phyloP scores from a whole-genome alignment of 208 protist genomes.

The Acanthamoeba sp. region DNA sequence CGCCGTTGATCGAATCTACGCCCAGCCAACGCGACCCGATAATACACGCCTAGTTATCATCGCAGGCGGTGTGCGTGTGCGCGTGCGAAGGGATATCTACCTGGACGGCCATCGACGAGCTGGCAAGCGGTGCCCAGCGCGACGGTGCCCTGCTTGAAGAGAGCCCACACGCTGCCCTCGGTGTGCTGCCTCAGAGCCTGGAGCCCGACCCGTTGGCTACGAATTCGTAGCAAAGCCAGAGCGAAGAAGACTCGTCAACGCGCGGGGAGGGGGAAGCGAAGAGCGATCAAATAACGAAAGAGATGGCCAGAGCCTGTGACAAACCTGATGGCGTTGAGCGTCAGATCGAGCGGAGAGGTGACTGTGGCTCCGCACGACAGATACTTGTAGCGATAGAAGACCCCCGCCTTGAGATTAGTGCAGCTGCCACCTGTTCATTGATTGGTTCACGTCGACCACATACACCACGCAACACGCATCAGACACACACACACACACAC shows the following conservation, averaged over 20 bases:
- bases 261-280: too few relatives aligned
- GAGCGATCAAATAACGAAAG: neutral
- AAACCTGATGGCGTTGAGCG: neutral
- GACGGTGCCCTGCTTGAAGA: neutral
- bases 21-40: too few relatives aligned
- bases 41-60: too few relatives aligned
- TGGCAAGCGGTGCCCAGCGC: constrained; percentile 28
- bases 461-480: neutral
- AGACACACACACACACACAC: too few relatives aligned
- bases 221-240: neutral
- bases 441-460: neutral
- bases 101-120: neutral
- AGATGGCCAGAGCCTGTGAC: neutral
- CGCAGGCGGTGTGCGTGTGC: too few relatives aligned
- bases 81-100: neutral
- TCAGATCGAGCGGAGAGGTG: neutral
- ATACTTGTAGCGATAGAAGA: neutral
- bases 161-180: neutral
- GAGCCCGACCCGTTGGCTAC: neutral
- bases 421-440: neutral
- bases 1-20: neutral
- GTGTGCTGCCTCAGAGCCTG: neutral
- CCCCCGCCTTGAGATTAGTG: neutral
- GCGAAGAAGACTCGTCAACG: too few relatives aligned
- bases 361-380: neutral